Percentiles rank a stretch among this genome's conserved stretches.
Conservation (phyloP, 331 rosid species). For the Erythrophleum ivorense region DNA sequence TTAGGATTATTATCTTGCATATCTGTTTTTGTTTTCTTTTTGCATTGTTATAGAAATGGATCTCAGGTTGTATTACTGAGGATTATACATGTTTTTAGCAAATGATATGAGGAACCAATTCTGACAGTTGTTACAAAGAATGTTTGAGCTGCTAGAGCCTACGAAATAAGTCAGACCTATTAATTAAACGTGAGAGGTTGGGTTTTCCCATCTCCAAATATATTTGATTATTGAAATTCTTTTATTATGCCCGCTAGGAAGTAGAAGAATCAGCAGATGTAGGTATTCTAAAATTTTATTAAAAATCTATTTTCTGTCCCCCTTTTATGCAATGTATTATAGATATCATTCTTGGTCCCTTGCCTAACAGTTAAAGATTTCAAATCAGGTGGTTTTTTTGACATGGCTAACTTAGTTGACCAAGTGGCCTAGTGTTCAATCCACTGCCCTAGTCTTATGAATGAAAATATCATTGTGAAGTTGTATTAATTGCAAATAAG, state of each 20-base stretch:
- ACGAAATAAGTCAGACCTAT: not conserved
- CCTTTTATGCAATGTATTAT: not conserved
- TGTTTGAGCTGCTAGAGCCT: constrained; percentile 9
- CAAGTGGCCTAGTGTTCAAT: not conserved
- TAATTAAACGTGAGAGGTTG: constrained; percentile 6
- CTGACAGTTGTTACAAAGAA: not conserved
- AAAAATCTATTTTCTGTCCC: not conserved
- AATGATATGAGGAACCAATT: not conserved
- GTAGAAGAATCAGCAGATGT: not conserved
- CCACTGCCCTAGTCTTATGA: not conserved
- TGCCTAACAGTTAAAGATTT: not conserved
- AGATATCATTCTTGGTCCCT: not conserved
- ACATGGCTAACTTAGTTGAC: not conserved
- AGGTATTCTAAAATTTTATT: not conserved
- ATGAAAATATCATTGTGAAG: not conserved
- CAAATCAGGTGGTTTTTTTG: not conserved
- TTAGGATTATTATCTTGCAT: constrained; percentile 36
- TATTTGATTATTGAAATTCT: not conserved
- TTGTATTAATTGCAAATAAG: too few relatives aligned
- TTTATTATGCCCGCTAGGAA: not conserved
- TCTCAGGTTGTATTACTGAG: constrained; percentile 10
- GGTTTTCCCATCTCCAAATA: not conserved
- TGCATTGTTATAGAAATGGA: constrained; percentile 20
- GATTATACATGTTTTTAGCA: constrained; percentile 20
- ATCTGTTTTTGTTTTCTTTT: constrained; percentile 17